A percentile compares a stretch with the other conserved stretches of the same genome.
These are phyloP conservation scores for Tephrocybe sp. DNA, from an alignment of 768 basidiomycete genomes.

Conservation along the genomic window DNA sequence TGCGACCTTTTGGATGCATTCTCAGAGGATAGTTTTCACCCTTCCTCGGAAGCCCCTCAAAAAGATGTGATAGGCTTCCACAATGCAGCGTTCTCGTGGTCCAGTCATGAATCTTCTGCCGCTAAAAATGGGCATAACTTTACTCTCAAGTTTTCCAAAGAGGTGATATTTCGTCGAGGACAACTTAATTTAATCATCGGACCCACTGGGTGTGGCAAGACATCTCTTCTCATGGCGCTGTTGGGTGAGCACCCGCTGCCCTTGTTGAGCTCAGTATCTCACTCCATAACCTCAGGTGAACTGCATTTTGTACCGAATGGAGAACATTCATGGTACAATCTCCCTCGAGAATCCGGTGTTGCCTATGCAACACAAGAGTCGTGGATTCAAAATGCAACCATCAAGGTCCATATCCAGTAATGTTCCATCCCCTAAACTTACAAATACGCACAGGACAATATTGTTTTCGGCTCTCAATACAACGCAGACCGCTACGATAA, in stretches of 20 bases:
- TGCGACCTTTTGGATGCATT: slow-evolving; percentile 4
- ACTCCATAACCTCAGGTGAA: slow-evolving; percentile 39
- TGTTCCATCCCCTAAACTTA: background rate
- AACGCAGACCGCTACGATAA: slow-evolving; percentile 77
- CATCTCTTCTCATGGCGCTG: slow-evolving; percentile 64
- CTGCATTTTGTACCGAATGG: slow-evolving; percentile 58
- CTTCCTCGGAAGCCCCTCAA: background rate
- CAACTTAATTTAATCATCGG: slow-evolving; percentile 59
- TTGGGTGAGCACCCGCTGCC: slow-evolving; percentile 30
- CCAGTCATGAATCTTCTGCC: slow-evolving; percentile 28
- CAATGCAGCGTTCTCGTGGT: slow-evolving; percentile 58
- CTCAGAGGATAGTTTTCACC: background rate
- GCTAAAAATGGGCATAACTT: slow-evolving; percentile 46
- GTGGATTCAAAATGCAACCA: slow-evolving; percentile 81
- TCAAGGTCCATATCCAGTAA: slow-evolving; percentile 37
- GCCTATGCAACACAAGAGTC: slow-evolving; percentile 83
- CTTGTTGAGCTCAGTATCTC: background rate
- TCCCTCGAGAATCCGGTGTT: slow-evolving; percentile 67
- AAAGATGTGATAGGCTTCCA: slow-evolving; percentile 46
- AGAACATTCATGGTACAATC: slow-evolving; percentile 61
- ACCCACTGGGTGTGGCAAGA: slow-evolving; percentile 61
- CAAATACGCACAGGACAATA: slow-evolving; percentile 54
- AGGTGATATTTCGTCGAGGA: slow-evolving; percentile 52
- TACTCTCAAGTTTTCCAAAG: slow-evolving; percentile 46
- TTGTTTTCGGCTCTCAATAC: slow-evolving; percentile 75